Conservation (phyloP, 2,329 filamentous ascomycete species). For the Ophiosphaerella korrae region DNA sequence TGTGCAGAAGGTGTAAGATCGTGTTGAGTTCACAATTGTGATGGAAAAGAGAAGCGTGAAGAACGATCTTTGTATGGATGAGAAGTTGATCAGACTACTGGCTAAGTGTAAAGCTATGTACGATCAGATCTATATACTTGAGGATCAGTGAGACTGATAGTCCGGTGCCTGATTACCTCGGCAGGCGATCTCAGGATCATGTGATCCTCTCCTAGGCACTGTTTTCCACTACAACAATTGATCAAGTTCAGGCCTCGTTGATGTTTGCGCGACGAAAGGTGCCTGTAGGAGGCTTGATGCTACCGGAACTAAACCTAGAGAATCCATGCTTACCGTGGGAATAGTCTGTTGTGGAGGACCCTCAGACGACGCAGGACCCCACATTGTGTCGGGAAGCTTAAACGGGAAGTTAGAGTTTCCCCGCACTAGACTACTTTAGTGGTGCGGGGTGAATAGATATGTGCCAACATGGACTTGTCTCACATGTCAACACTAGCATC, state of each 20-base stretch:
- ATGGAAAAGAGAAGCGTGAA: no score
- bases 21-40: not conserved
- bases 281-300: not conserved
- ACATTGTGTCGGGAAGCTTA: slow-evolving; percentile 8
- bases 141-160: no score
- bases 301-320: not conserved
- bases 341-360: slow-evolving; percentile 6
- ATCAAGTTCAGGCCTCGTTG: not conserved
- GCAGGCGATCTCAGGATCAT: no score
- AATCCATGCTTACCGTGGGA: not conserved
- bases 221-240: not conserved
- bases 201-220: no score
- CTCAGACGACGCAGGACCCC: slow-evolving; percentile 2
- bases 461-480: no score
- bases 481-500: no score
- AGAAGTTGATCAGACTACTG: no score
- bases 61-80: no score
- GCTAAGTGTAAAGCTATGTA: no score
- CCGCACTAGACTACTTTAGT: slow-evolving; percentile 9
- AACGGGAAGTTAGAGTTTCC: slow-evolving; percentile 3
- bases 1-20: no score
- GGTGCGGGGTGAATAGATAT: slow-evolving; percentile 11
- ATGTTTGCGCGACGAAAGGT: not conserved
- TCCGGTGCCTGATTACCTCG: no score
- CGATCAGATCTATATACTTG: no score